A percentile compares a stretch with the other conserved stretches of the same genome.
Evolutionary conservation across 1,284 basidiomycete genomes (phyloP).

Genomic region (Malassezia furfur): DNA sequence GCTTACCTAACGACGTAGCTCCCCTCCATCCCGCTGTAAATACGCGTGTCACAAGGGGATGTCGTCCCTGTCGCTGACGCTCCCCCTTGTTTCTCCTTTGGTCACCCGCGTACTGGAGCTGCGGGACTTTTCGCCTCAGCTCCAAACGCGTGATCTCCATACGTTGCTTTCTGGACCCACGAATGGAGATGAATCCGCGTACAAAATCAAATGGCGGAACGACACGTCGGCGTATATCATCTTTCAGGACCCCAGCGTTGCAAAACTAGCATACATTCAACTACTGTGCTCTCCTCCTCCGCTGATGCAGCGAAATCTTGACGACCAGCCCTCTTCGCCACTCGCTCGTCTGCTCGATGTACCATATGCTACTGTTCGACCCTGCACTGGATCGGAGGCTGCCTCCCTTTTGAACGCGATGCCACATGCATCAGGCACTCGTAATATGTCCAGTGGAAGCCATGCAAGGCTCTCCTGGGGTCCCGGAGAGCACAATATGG

Average conservation of each 20-base stretch:
- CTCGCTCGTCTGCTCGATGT: background rate
- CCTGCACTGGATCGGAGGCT: conserved; percentile 9
- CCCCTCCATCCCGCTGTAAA: background rate
- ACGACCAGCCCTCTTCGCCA: background rate
- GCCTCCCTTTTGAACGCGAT: background rate
- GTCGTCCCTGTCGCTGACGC: conserved; percentile 9
- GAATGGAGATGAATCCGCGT: conserved; percentile 70
- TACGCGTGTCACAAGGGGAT: conserved; percentile 1
- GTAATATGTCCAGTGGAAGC: background rate
- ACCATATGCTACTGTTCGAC: conserved; percentile 9
- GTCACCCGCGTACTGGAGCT: conserved; percentile 89
- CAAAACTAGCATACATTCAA: conserved; percentile 88
- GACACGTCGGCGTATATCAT: conserved; percentile 91
- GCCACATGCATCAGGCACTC: background rate
- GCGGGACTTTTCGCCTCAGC: conserved; percentile 79
- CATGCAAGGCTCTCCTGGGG: background rate
- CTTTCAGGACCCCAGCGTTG: conserved; percentile 60
- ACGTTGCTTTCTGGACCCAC: conserved; percentile 77
- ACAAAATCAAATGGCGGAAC: conserved; percentile 98
- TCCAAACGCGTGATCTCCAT: conserved; percentile 96
- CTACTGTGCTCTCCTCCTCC: conserved; percentile 59
- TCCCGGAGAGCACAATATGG: background rate
- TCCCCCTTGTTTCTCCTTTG: conserved; percentile 61
- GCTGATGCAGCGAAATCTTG: conserved; percentile 48
- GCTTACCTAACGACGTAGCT: no score